A percentile compares a stretch with the other conserved stretches of the same genome.
Conservation (phyloP, 768 basidiomycete genomes). For the Phlebiopsis flavidoalba region DNA sequence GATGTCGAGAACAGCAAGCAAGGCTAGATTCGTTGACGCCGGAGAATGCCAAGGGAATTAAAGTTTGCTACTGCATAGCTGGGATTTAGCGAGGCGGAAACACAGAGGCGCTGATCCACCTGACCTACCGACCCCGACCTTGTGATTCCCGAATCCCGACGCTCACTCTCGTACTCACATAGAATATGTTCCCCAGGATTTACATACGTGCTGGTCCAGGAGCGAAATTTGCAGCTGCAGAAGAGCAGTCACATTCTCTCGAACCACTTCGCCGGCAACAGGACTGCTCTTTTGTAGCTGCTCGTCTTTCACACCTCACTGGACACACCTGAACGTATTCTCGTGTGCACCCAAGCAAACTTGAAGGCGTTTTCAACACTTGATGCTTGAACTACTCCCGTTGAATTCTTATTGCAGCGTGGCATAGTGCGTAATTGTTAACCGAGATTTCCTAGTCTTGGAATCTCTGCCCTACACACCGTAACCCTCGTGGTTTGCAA, state of each 20-base stretch:
- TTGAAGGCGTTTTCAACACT: too few species aligned
- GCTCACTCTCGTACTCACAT: background rate
- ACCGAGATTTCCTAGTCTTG: background rate
- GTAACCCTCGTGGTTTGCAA: background rate
- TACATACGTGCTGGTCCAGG: background rate
- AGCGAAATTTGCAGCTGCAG: background rate
- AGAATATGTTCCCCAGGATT: too few species aligned
- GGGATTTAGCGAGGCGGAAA: background rate
- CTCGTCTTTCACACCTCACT: background rate
- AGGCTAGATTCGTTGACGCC: constrained; percentile 8
- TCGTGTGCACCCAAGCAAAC: too few species aligned
- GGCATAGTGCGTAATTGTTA: background rate
- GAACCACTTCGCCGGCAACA: background rate
- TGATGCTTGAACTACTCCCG: too few species aligned
- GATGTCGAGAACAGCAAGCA: constrained; percentile 17
- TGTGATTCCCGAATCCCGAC: too few species aligned
- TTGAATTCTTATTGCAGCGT: background rate
- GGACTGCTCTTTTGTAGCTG: background rate
- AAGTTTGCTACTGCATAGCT: constrained; percentile 15
- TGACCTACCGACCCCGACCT: background rate
- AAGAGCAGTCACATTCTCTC: background rate
- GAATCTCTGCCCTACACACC: background rate
- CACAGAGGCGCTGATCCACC: background rate
- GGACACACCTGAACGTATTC: too few species aligned
- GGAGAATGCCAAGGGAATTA: constrained; percentile 7